Conservation (phyloP, 2,329 filamentous ascomycete species). For the Westerdykella aurantiaca region DNA sequence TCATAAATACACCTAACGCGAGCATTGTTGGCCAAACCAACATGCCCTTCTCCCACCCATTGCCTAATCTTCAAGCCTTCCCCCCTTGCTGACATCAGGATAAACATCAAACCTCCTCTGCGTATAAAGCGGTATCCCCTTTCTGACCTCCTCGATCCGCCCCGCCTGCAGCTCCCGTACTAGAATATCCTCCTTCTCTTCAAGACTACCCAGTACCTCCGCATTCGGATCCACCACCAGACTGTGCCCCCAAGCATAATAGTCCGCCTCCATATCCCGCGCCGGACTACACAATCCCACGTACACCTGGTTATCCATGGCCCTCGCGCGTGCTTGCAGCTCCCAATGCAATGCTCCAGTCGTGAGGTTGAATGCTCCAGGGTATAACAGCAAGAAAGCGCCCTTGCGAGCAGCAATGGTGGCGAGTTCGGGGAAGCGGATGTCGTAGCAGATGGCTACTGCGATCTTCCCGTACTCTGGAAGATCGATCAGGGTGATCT, state of each 20-base stretch:
- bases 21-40: background rate
- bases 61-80: constrained; percentile 34
- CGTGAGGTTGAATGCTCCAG: constrained; percentile 93
- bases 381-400: constrained; percentile 85
- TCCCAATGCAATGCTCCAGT: constrained; percentile 92
- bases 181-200: constrained; percentile 70
- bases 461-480: constrained; percentile 84
- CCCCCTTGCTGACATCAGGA: constrained; percentile 70
- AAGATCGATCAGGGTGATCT: constrained; percentile 77
- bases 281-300: constrained; percentile 90
- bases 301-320: constrained; percentile 91
- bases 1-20: too few relatives aligned
- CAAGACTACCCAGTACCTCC: constrained; percentile 70
- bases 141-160: constrained; percentile 68
- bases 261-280: constrained; percentile 67
- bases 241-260: constrained; percentile 90
- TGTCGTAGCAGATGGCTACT: constrained; percentile 94
- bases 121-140: constrained; percentile 73
- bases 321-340: constrained; percentile 72
- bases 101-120: constrained; percentile 96
- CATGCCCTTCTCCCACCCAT: background rate
- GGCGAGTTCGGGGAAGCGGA: constrained; percentile 91
- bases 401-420: constrained; percentile 80
- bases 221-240: constrained; percentile 85
- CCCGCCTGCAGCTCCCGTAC: constrained; percentile 64